Evolutionary conservation across 768 basidiomycete species (phyloP), one percentile per base, ranked within the genome.

Genomic region (Boletus tomentosulus): DNA sequence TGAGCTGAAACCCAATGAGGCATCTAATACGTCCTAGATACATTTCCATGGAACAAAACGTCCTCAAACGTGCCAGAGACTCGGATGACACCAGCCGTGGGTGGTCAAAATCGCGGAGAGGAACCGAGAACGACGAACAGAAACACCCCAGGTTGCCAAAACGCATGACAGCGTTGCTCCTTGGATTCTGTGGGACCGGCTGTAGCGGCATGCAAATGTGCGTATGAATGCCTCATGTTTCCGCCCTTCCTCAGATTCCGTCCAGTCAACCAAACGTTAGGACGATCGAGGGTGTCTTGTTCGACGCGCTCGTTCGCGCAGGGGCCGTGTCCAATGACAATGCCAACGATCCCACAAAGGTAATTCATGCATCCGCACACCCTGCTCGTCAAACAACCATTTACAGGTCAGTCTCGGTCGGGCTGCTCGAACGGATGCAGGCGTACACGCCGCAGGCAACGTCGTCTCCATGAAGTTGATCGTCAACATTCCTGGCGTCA

Each of bases 131-230:
- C 34, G 60, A 52, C 4, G 55, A 55, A 4, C 64, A 56, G 10
- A 84, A 83, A 64, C 74, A 74, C 3, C 77, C 76, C 24, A 78
- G 89, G 33, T 72, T 87, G 25, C 92, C 94, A 13, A 97, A 97
- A 72, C 80, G 86, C 62, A 86, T 86, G 73, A 86, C 86, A 38
- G 94, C 91, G 0, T 68, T 98, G 45, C 72, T 97, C 48, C 75
- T 98, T 27, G 94, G 95, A 3, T 98, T 93, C 62, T 92, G 91
- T 71, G 96, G 96, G 6, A 85, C 90, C 0, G 92, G 90, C 1
- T 97, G 86, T 68, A 87, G 81, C 62, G 96, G 96, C 24, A 98
- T 97, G 91, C 96, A 98, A 74, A 88, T 94, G 96, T 97, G 66
- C 66, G 92, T 79, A 37, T 39, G 35, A 31, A 4, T 9, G 10